Evolutionary conservation across 805 yeast genomes (phyloP).

Genomic region (Danielia reshetovae): DNA sequence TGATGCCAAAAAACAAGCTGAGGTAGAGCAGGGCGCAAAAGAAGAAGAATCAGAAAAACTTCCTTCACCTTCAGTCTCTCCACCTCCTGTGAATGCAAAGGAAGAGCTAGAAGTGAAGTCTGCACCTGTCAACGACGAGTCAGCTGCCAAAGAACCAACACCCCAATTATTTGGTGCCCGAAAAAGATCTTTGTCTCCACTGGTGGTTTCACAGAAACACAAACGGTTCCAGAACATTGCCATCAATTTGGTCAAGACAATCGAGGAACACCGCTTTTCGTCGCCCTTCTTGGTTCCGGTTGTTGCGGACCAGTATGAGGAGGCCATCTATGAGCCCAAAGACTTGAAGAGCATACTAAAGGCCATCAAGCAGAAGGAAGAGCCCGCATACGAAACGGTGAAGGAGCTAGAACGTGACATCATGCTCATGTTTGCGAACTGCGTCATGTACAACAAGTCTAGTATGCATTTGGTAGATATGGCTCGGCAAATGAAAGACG

Average conservation of each 20-base stretch:
- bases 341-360: conserved; percentile 63
- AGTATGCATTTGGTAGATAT: conserved; percentile 58
- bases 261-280: conserved; percentile 68
- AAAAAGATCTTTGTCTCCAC: conserved; percentile 21
- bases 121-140: conserved; percentile 8
- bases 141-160: conserved; percentile 4
- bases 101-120: conserved; percentile 1
- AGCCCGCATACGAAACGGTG: conserved; percentile 47
- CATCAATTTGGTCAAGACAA: conserved; percentile 56
- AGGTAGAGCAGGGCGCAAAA: neutral
- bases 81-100: neutral
- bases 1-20: neutral
- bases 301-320: conserved; percentile 65
- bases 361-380: conserved; percentile 44
- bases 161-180: conserved; percentile 27
- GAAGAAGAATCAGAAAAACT: neutral
- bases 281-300: conserved; percentile 74
- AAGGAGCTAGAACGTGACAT: conserved; percentile 64
- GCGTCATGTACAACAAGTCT: conserved; percentile 74
- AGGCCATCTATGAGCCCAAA: conserved; percentile 57
- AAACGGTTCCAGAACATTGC: conserved; percentile 63
- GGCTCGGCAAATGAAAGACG: conserved; percentile 69
- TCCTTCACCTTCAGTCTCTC: neutral
- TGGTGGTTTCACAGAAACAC: conserved; percentile 10
- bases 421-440: conserved; percentile 76